phyloP scores from a whole-genome alignment of 306 rosid genomes.

The Ormosia emarginata region DNA sequence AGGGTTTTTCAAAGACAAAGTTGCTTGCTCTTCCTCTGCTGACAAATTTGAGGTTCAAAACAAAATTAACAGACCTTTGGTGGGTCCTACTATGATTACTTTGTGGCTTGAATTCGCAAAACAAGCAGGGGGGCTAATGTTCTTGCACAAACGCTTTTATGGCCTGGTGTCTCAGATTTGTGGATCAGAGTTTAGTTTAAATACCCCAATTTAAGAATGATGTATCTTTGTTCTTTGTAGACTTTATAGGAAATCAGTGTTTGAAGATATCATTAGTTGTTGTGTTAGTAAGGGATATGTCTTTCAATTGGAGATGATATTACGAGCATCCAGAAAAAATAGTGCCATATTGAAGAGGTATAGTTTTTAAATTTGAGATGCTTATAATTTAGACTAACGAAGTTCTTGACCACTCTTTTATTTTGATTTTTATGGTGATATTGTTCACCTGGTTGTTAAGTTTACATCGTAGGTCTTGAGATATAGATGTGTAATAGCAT shows the following conservation, averaged over 20 bases:
- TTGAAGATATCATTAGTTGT: conserved; percentile 88
- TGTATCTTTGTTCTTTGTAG: conserved; percentile 37
- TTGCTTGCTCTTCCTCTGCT: no score
- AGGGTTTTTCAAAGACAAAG: no score
- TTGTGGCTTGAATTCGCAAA: no score
- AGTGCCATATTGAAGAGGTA: conserved; percentile 92
- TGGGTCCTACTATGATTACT: no score
- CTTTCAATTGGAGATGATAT: conserved; percentile 99
- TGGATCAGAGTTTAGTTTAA: no score
- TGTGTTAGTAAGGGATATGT: conserved; percentile 96
- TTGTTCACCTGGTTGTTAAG: no score
- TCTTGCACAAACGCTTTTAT: conserved; percentile 88
- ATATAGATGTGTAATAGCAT: background rate
- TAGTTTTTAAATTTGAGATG: background rate
- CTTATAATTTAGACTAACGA: conserved; percentile 12
- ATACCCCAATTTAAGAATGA: conserved; percentile 28
- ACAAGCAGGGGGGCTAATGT: conserved; percentile 99
- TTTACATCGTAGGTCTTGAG: background rate
- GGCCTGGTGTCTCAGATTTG: conserved; percentile 98
- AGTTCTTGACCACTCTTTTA: no score
- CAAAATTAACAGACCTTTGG: no score
- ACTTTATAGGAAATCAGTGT: conserved; percentile 82
- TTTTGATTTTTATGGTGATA: no score
- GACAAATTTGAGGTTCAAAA: no score
- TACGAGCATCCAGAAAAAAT: conserved; percentile 92